phyloP scores from a whole-genome alignment of 306 rosid species.

The Pyrus betulifolia region DNA sequence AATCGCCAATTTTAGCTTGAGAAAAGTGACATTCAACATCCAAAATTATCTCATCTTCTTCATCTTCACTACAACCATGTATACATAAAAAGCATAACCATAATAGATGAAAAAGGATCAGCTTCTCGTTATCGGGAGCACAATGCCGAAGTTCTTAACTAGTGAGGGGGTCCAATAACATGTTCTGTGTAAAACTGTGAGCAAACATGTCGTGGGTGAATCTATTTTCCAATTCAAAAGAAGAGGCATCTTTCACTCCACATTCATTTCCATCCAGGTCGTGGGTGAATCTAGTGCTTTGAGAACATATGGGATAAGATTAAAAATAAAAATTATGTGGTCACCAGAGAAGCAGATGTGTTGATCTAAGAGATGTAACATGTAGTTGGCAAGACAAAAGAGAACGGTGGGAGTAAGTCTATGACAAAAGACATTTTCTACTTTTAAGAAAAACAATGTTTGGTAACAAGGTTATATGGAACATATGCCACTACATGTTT shows the following conservation, averaged over 20 bases:
- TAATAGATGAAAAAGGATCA: neutral
- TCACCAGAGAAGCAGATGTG: neutral
- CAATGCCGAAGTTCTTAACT: neutral
- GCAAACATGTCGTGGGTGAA: neutral
- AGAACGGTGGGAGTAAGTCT: neutral
- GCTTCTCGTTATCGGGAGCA: neutral
- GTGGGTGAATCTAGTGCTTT: neutral
- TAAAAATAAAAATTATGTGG: neutral
- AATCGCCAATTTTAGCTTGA: constrained; percentile 47
- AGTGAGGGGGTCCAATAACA: neutral
- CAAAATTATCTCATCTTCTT: constrained; percentile 61
- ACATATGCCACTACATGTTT: neutral
- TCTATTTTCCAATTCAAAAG: neutral
- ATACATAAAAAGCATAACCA: neutral
- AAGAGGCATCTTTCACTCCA: neutral
- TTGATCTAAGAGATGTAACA: neutral
- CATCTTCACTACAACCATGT: constrained; percentile 51
- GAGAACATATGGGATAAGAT: neutral
- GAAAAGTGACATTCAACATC: constrained; percentile 80
- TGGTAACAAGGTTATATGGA: neutral
- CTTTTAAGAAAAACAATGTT: neutral
- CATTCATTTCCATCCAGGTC: neutral
- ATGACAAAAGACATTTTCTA: neutral
- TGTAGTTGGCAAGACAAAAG: neutral
- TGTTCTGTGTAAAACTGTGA: neutral